Evolutionary conservation across 2,329 filamentous ascomycete species (phyloP).

Genomic region (Aschersonia sp.): DNA sequence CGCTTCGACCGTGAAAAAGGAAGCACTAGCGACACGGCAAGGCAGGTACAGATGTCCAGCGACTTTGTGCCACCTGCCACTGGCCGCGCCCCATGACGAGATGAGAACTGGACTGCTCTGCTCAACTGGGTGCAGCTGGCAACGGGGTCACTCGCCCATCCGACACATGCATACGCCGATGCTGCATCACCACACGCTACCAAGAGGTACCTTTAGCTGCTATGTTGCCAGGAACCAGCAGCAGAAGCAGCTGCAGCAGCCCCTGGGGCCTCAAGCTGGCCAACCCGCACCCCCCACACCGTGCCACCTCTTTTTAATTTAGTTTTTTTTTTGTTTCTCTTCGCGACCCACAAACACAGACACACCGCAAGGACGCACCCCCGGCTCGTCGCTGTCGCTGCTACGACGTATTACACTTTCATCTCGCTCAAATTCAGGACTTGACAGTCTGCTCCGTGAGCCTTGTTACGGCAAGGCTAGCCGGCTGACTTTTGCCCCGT

Average conservation of each 20-base stretch:
- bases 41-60: constrained; percentile 4
- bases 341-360: too few species aligned
- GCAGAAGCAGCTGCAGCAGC: too few species aligned
- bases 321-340: too few species aligned
- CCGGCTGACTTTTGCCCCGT: too few species aligned
- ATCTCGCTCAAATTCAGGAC: too few species aligned
- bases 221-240: not conserved
- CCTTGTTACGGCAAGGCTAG: too few species aligned
- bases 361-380: too few species aligned
- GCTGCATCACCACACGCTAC: not conserved
- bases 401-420: too few species aligned
- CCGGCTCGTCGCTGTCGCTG: too few species aligned
- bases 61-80: constrained; percentile 4
- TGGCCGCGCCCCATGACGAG: not conserved
- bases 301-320: not conserved
- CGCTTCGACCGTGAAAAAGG: constrained; percentile 1
- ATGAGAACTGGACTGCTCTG: not conserved
- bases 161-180: not conserved
- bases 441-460: too few species aligned
- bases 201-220: too few species aligned
- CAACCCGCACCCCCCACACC: not conserved
- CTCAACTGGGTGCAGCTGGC: not conserved
- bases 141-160: not conserved
- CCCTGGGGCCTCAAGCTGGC: not conserved
- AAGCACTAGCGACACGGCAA: constrained; percentile 1